Conservation (phyloP, 495 filamentous ascomycete species). For the Neurospora tetrasperma region DNA sequence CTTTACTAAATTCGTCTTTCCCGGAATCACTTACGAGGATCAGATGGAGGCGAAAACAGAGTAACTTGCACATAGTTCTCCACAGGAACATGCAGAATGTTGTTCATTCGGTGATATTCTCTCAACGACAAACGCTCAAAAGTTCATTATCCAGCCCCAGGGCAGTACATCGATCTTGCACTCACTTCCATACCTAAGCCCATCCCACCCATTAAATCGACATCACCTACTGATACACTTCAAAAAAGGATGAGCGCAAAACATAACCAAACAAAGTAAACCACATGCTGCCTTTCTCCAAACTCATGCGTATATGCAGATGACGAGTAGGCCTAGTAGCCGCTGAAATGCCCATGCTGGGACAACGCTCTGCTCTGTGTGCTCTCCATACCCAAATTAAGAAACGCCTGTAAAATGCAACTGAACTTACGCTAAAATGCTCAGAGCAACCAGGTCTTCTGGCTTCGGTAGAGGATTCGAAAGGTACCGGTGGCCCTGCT, state of each 20-base stretch:
- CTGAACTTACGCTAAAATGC: background rate
- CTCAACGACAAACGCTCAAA: background rate
- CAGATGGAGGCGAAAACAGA: background rate
- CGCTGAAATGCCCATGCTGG: background rate
- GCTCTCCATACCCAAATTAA: background rate
- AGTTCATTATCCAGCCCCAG: background rate
- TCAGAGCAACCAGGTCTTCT: background rate
- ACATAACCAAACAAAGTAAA: background rate
- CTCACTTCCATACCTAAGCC: background rate
- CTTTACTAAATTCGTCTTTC: background rate
- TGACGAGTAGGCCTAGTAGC: background rate
- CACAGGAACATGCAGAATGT: background rate
- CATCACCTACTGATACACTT: background rate
- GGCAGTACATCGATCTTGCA: background rate
- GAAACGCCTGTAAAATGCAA: background rate
- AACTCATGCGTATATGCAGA: background rate
- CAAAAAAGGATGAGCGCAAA: background rate
- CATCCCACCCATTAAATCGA: background rate
- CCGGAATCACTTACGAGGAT: background rate
- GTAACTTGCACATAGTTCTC: background rate
- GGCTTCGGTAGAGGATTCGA: background rate
- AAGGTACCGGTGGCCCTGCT: background rate
- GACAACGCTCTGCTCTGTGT: background rate
- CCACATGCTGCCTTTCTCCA: background rate
- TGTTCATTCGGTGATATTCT: background rate